phyloP scores from a whole-genome alignment of 257 asterid species.

The Solanum gracilifrons region DNA sequence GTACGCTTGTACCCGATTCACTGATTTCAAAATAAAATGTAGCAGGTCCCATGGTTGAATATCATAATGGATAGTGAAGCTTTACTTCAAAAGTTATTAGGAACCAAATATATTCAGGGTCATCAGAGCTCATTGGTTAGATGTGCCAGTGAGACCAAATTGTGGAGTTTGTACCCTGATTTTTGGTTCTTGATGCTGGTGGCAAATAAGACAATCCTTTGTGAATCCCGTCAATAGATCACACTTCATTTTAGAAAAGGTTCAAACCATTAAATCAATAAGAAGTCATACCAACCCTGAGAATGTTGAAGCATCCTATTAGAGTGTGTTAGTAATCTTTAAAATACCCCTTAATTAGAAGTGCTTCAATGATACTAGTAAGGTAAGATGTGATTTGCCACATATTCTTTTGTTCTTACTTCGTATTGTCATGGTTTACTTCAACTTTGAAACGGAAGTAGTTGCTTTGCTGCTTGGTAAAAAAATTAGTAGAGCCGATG shows the following conservation, averaged over 20 bases:
- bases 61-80: neutral
- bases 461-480: neutral
- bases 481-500: neutral
- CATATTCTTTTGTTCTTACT: neutral
- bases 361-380: neutral
- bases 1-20: neutral
- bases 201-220: neutral
- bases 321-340: neutral
- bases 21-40: neutral
- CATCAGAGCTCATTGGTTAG: neutral
- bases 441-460: neutral
- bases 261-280: neutral
- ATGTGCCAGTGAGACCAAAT: neutral
- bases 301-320: neutral
- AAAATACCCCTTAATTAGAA: neutral
- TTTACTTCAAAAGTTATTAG: neutral
- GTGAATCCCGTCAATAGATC: neutral
- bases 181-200: neutral
- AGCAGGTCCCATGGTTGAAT: neutral
- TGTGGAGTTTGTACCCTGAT: neutral
- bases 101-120: neutral
- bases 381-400: neutral
- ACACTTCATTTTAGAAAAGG: neutral
- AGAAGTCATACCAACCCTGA: neutral
- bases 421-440: neutral